Base-by-base conservation (phyloP, 768 basidiomycete species). In the Pleurotus eryngii region DNA sequence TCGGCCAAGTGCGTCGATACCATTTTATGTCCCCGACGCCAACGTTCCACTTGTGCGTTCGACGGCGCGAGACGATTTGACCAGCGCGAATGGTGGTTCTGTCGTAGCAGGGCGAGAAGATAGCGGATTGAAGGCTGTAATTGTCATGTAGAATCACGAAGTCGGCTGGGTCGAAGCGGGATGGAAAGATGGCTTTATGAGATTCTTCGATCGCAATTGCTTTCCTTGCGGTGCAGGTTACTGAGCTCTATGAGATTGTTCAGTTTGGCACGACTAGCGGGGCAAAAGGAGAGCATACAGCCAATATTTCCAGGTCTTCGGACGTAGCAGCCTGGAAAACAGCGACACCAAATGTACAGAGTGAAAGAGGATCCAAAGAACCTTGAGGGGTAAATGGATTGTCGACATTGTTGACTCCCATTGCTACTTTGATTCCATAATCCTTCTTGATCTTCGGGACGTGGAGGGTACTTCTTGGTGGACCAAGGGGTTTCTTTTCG, bases 351-450 rank as follows among this genome's bases (percentile, higher is more conserved):
- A 87, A 76, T 37, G 81, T 75, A 49, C 83, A 80, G 54, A 87
- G 68, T 4, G 76, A 73, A n/a, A 88, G 69, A 7, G 85, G 84
- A 70, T 86, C 85, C 45, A 82, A 65, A 24, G 77, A 78, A 51
- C 86, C 86, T 70, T 87, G 86, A 40, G 86, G 87, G 37, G 82
- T 87, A 67, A 86, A 88, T 27, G 83, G 81, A 61, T 87, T 88
- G 60, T 80, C 80, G 62, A 86, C 77, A 63, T 86, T 86, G 68
- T 86, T 85, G 38, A 86, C 81, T 56, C 80, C 74, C 76, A 85
- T 76, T 54, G 82, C 82, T 54, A 82, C 70, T 46, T 75, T 70
- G 27, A 85, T 58, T 9, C 77, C 74, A 64, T 79, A 75, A 50
- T 76, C 71, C 59, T 67, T 68, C 58, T 69, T 70, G 46, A 83